Evolutionary conservation across 352 stramenopile species (phyloP), one percentile per base, ranked within the genome.

Genomic region (Blastocystis hominis): DNA sequence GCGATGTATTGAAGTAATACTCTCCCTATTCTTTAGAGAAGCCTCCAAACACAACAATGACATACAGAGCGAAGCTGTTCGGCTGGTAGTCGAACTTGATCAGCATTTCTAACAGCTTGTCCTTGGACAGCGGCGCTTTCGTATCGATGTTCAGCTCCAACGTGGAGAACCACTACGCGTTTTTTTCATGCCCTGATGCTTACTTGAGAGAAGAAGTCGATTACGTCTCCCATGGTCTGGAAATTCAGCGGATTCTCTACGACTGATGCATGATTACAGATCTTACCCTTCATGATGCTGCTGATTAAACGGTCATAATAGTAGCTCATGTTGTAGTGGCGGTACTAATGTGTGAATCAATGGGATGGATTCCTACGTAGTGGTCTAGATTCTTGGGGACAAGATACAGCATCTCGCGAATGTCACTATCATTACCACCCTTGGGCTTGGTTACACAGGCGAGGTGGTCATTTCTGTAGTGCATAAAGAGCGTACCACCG

Each of bases 241-340:
- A 84, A 84, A 40, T 84, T 24, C 20, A 44, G 30, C 4, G 72
- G 72, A 46, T 84, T 84, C n/a, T 68, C 72, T 84, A 61, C 5
- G 13, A n/a, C 44, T 64, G 20, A 84, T 9, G 9, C n/a, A n/a
- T 3, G 47, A 50, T 53, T 3, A 5, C 17, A 66, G 3, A 24
- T 9, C 9, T 4, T 42, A 84, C 72, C 62, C 24, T 84, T 46
- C 13, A 84, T 36, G 40, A 84, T 56, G 17, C 38, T 53, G 46
- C 68, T 68, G 56, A 84, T 84, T 7, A 84, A 53, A 69, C 72
- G 54, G 72, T 84, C 72, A 9, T 34, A 59, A n/a, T 84, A 84
- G 50, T 46, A 44, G 44, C 68, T 84, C 47, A 69, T 68, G 50
- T 47, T 64, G 34, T 68, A 84, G 9, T 68, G 24, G n/a, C 68